Evolutionary conservation across 495 filamentous ascomycete species (phyloP).

Genomic region (Cenococcum geophilum): DNA sequence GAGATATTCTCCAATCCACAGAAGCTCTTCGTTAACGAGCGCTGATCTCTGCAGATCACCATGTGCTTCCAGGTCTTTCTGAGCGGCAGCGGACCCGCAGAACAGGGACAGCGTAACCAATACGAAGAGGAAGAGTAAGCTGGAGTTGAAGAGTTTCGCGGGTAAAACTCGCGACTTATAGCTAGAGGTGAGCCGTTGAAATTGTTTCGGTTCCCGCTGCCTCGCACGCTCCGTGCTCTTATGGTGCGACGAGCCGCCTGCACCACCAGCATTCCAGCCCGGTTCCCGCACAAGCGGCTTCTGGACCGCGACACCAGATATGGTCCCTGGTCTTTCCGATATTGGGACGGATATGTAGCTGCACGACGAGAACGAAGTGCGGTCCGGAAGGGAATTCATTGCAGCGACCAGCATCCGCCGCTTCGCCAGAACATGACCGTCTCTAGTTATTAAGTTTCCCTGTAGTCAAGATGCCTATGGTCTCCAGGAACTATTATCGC

Average conservation of each 20-base stretch:
- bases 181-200: not conserved
- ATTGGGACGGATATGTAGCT: not conserved
- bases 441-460: not conserved
- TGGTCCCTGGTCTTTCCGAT: not conserved
- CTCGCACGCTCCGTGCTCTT: not conserved
- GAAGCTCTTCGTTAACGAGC: slow-evolving; percentile 3
- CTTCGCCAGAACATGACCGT: slow-evolving; percentile 8
- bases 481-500: not conserved
- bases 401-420: slow-evolving; percentile 4
- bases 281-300: not conserved
- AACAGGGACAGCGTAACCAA: slow-evolving; percentile 13
- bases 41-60: slow-evolving; percentile 25
- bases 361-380: slow-evolving; percentile 10
- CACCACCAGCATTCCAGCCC: not conserved
- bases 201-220: not conserved
- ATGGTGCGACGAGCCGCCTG: slow-evolving; percentile 21
- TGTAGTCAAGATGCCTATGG: not conserved
- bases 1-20: slow-evolving; percentile 18
- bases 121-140: slow-evolving; percentile 13
- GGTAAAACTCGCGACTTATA: not conserved
- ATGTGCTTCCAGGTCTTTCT: slow-evolving; percentile 7
- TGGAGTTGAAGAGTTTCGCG: not conserved
- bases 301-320: slow-evolving; percentile 1
- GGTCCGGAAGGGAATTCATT: not conserved
- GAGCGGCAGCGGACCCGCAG: slow-evolving; percentile 16